Base-by-base conservation (phyloP, 202 grass and related monocot genomes). In the Dendrocalamus latiflorus region DNA sequence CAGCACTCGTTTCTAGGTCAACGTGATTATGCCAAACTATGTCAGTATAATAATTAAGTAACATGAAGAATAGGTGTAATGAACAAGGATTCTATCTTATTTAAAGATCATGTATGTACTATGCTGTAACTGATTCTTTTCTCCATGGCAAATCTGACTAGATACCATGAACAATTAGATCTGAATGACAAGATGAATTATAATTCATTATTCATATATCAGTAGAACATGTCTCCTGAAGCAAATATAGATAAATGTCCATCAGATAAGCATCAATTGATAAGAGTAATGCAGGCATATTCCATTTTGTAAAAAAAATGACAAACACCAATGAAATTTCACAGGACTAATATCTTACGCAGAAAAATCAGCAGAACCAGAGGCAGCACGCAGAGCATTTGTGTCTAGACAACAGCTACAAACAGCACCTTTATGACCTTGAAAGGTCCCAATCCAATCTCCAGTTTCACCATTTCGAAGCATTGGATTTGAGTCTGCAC, bases 361-460 rank as follows among this genome's bases (percentile, higher is more conserved):
- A 68, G 93, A 89, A 50, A 99, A 99, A 80, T 99, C 97, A 86
- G 97, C 97, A 45, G 97, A 99, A 68, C 91, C 89, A 74, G 97
- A 92, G 45, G 97, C 97, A 84, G 93, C 97, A 80, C 72, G 89
- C 41, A 97, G 70, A 75, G 93, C 93, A 92, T 91, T 94, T 74
- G 86, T 94, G 65, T 99, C 97, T 2, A 99, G 91, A 74, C 97
- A 94, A 51, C 89, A 96, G 83, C 97, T 97, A 93, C 97, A 99
- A 61, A 99, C 97, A 60, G 97, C 97, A 74, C 97, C 97, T 82
- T 99, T 99, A 76, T 99, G 97, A 42, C 97, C 97, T 92, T 96
- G 86, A 80, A 99, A 99, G 61, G 97, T 99, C 22, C 97, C 97
- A 89, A 99, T 99, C 97, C 97, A 99, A 77, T 99, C 97, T 77